Evolutionary conservation across 2,329 filamentous ascomycete genomes (phyloP).

Genomic region (Diaporthe nobilis): DNA sequence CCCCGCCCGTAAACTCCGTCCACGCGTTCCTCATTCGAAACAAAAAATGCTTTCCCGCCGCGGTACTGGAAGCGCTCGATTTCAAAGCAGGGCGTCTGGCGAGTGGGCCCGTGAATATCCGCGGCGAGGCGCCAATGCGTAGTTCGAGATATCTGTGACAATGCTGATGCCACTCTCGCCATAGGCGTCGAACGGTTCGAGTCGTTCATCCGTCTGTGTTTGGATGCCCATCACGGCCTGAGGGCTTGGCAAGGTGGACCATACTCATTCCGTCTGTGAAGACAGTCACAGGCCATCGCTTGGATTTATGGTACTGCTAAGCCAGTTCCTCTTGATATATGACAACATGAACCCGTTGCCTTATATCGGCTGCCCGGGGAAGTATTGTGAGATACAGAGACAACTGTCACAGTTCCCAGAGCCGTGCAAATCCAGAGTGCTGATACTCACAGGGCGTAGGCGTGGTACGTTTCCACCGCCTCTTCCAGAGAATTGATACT

Average conservation of each 20-base stretch:
- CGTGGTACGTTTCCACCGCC: neutral
- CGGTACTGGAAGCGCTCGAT: neutral
- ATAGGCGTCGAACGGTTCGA: neutral
- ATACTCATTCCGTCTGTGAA: neutral
- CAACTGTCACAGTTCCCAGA: neutral
- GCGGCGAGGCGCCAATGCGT: neutral
- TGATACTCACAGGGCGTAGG: neutral
- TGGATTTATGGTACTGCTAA: neutral
- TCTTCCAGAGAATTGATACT: neutral
- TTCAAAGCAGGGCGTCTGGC: neutral
- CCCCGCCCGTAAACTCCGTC: constrained; percentile 16
- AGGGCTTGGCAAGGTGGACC: neutral
- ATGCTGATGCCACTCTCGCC: neutral
- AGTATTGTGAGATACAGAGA: neutral
- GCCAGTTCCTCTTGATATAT: neutral
- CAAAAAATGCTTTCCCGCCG: neutral
- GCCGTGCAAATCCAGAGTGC: neutral
- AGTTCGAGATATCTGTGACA: neutral
- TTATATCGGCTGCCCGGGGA: neutral
- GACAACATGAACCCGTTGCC: neutral
- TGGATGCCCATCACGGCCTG: neutral
- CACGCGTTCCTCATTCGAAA: neutral
- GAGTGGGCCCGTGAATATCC: neutral
- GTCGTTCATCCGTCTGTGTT: neutral
- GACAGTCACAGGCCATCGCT: neutral